Evolutionary conservation across 2,329 filamentous ascomycete species (phyloP).

Genomic region (Arthroderma sp.): DNA sequence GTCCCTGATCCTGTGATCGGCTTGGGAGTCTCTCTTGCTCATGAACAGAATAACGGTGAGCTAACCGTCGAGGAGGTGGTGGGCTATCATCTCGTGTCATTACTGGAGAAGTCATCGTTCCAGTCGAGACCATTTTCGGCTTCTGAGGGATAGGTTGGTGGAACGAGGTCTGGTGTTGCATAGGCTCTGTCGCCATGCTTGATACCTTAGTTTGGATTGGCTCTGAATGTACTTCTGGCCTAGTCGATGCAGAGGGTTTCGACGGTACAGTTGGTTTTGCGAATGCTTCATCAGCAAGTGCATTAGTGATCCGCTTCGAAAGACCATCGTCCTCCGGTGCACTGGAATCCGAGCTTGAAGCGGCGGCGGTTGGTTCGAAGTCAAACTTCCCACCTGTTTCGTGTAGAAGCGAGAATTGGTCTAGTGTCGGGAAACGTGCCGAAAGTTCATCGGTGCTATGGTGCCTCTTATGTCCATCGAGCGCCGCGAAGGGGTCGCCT

Average conservation of each 20-base stretch:
- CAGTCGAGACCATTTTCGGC: slow-evolving; percentile 51
- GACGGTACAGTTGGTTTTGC: slow-evolving; percentile 31
- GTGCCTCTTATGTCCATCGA: slow-evolving; percentile 53
- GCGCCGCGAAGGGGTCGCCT: slow-evolving; percentile 77
- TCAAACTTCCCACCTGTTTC: slow-evolving; percentile 75
- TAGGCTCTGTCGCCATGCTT: slow-evolving; percentile 15
- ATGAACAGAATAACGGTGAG: slow-evolving; percentile 12
- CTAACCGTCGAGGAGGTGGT: slow-evolving; percentile 25
- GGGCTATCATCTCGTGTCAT: slow-evolving; percentile 11
- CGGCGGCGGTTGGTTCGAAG: slow-evolving; percentile 49
- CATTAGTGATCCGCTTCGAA: slow-evolving; percentile 56
- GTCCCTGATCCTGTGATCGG: slow-evolving; percentile 17
- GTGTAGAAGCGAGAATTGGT: slow-evolving; percentile 83
- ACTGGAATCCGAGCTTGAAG: slow-evolving; percentile 23
- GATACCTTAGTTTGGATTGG: slow-evolving; percentile 8
- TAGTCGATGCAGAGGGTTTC: slow-evolving; percentile 3
- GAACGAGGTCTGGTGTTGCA: slow-evolving; percentile 19
- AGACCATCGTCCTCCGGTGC: slow-evolving; percentile 36
- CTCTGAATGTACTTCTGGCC: too few relatives aligned
- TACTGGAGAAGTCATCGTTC: slow-evolving; percentile 59
- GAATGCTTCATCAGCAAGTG: slow-evolving; percentile 76
- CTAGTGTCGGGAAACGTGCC: slow-evolving; percentile 72
- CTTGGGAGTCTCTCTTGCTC: slow-evolving; percentile 36
- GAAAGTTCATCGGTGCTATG: slow-evolving; percentile 65
- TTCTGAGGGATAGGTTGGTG: slow-evolving; percentile 35